Evolutionary conservation across 805 yeast genomes (phyloP), one percentile per base, ranked within the genome.

Genomic region (Wickerhamiella domercqiae): DNA sequence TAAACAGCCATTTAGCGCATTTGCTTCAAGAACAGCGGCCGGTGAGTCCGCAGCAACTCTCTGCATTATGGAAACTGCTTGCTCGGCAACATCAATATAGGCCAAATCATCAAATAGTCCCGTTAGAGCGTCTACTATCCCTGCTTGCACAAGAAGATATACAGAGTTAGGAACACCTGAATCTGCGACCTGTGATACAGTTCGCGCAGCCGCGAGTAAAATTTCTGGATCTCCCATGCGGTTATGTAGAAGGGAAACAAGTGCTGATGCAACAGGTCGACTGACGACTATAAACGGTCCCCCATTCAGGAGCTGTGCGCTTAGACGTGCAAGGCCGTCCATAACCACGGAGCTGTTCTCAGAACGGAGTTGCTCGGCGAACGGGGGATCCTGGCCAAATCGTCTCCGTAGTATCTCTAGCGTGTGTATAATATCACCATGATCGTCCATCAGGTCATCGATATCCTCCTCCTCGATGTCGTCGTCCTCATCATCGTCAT

Each of bases 71-170:
- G 49, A 57, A 11, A 81, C 63, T 21, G 84, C 83, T 56, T 86
- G 95, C 52, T 87, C 98, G 0, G 94, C 93, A 38, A 87, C 62
- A 53, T 87, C 98, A 38, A 87, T 86, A 52, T 72, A 86, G 38
- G 75, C 73, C 14, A 87, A 76, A 44, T 82, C 93, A 40, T 70
- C 50, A 26, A 90, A 56, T 43, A 78, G 79, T 4, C 64, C 60
- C 46, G 78, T 71, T 19, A 90, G 62, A 0, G 71, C 73, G 32
- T 73, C 75, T 5, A 84, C 67, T 0, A 76, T 78, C 29, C 78
- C 77, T 14, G 71, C 71, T 16, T 67, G 62, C 2, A 82, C 75
- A 3, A 82, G 75, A 25, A 66, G 69, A 37, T 68, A 66, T 5
- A 75, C 68, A 32, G 74, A 70, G 33, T 77, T 77, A 13, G 73